phyloP scores from a whole-genome alignment of 2,329 filamentous ascomycete genomes.

The Elsinoe australis region DNA sequence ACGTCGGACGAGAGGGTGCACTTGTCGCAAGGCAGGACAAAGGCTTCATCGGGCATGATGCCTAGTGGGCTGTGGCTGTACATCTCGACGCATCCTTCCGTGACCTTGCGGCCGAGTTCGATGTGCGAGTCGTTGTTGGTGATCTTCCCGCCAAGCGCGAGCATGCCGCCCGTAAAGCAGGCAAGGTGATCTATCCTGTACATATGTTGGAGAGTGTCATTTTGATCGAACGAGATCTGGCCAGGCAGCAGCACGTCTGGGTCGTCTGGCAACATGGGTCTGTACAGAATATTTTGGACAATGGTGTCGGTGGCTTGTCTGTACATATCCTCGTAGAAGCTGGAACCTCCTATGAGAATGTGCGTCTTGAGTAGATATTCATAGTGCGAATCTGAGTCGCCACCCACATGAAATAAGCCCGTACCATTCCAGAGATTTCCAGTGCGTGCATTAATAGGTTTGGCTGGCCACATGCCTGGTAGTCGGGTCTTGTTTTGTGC shows the following conservation, averaged over 20 bases:
- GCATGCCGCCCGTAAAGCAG: slow-evolving; percentile 65
- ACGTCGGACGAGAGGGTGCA: slow-evolving; percentile 31
- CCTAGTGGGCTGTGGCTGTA: slow-evolving; percentile 51
- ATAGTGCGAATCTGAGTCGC: slow-evolving; percentile 31
- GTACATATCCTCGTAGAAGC: slow-evolving; percentile 41
- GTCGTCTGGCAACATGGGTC: slow-evolving; percentile 38
- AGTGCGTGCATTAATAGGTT: slow-evolving; percentile 42
- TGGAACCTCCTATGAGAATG: slow-evolving; percentile 24
- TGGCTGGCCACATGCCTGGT: slow-evolving; percentile 56
- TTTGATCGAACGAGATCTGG: slow-evolving; percentile 29
- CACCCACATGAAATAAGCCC: slow-evolving; percentile 27
- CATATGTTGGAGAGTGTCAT: slow-evolving; percentile 25
- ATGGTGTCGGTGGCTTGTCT: slow-evolving; percentile 41
- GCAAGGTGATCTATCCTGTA: slow-evolving; percentile 52
- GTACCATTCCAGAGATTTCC: slow-evolving; percentile 27
- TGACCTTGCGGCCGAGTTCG: slow-evolving; percentile 49
- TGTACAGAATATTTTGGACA: slow-evolving; percentile 40
- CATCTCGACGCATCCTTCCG: slow-evolving; percentile 56
- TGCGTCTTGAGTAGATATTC: slow-evolving; percentile 29
- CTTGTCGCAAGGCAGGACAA: slow-evolving; percentile 41
- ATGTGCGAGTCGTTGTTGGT: slow-evolving; percentile 50
- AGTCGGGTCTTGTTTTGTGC: slow-evolving; percentile 48
- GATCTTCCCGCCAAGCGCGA: slow-evolving; percentile 58
- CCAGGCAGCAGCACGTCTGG: slow-evolving; percentile 45
- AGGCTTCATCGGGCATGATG: slow-evolving; percentile 55